phyloP scores from a whole-genome alignment of 352 stramenopile genomes.

The Chrysophaeum taylorii region DNA sequence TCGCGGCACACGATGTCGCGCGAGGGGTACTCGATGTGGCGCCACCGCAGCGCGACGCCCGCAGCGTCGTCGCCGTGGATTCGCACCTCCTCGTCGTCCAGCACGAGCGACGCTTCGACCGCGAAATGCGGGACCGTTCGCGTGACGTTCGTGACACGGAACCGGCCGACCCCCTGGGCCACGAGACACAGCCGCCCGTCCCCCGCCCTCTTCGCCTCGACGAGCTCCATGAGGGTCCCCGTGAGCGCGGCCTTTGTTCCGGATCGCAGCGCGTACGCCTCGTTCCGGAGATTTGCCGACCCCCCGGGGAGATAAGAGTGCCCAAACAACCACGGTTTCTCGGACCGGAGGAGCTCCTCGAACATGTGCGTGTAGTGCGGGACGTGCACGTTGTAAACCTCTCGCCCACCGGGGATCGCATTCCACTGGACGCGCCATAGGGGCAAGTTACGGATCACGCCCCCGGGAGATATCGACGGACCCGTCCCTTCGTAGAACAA shows the following conservation, averaged over 20 bases:
- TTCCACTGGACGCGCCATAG: slow-evolving; percentile 21
- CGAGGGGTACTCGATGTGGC: background rate
- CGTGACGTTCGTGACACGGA: slow-evolving; percentile 7
- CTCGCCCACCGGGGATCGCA: slow-evolving; percentile 29
- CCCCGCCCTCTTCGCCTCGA: slow-evolving; percentile 22
- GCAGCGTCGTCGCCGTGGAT: background rate
- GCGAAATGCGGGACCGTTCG: background rate
- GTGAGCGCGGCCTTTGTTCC: slow-evolving; percentile 14
- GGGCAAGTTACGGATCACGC: background rate
- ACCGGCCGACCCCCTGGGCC: slow-evolving; percentile 29
- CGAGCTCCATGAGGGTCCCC: slow-evolving; percentile 27
- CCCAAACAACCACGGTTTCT: slow-evolving; percentile 27
- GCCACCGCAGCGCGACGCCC: background rate
- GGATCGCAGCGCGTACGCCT: slow-evolving; percentile 4
- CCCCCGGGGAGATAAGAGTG: slow-evolving; percentile 25
- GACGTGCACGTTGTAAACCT: slow-evolving; percentile 31
- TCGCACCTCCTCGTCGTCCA: background rate
- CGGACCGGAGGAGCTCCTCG: slow-evolving; percentile 27
- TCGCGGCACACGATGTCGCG: no score
- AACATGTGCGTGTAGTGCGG: slow-evolving; percentile 33
- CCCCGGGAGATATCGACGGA: background rate
- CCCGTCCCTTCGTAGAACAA: background rate
- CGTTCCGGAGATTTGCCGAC: background rate
- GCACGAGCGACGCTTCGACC: background rate
- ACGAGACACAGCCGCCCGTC: slow-evolving; percentile 27